These are phyloP conservation scores for Sphagnum fallax DNA, from an alignment of 228 moss, liverwort and hornwort species.

Conservation along the genomic window DNA sequence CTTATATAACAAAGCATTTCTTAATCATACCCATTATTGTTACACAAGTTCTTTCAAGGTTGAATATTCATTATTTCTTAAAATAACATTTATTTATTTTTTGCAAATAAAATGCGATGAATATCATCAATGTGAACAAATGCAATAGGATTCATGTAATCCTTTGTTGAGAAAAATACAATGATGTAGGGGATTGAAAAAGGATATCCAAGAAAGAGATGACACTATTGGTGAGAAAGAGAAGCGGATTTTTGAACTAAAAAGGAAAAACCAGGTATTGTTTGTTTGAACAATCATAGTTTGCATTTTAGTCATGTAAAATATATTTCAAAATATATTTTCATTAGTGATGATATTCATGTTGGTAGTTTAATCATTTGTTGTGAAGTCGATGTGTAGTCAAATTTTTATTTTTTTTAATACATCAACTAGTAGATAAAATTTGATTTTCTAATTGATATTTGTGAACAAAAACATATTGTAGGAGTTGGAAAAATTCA, in stretches of 20 bases:
- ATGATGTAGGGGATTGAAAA: slow-evolving; percentile 45
- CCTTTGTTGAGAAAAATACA: too few species aligned
- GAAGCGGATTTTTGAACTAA: slow-evolving; percentile 64
- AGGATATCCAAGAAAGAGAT: slow-evolving; percentile 77
- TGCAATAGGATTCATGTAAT: too few species aligned
- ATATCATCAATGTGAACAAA: too few species aligned
- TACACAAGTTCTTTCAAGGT: too few species aligned
- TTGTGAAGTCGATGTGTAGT: neutral
- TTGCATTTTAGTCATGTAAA: neutral
- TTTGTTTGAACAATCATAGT: neutral
- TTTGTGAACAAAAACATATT: neutral
- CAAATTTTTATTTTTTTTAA: neutral
- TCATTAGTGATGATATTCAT: neutral
- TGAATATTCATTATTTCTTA: too few species aligned
- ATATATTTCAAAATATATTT: neutral
- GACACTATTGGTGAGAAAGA: slow-evolving; percentile 90
- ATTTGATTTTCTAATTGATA: neutral
- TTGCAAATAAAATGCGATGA: too few species aligned
- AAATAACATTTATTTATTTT: too few species aligned
- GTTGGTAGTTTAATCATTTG: neutral
- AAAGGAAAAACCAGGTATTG: slow-evolving; percentile 66
- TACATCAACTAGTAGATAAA: neutral
- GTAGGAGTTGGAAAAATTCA: slow-evolving; percentile 87
- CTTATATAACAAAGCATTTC: too few species aligned
- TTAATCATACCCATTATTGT: too few species aligned